phyloP scores from a whole-genome alignment of 306 rosid genomes.

The Hippophae tibetana region DNA sequence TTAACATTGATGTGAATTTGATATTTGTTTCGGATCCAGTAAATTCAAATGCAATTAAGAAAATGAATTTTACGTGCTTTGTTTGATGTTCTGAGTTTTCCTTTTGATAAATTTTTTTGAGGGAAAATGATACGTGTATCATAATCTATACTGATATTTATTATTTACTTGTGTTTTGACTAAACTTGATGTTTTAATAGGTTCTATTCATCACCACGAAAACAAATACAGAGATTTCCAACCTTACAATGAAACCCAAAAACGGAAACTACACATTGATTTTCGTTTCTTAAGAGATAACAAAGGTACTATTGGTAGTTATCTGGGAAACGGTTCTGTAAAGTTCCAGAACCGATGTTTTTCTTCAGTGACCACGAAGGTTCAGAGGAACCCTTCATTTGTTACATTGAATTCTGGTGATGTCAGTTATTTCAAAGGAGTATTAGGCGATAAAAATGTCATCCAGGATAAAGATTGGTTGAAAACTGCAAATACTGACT shows the following conservation, averaged over 20 bases:
- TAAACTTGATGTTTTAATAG: not conserved
- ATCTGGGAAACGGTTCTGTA: slow-evolving; percentile 9
- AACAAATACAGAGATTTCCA: not conserved
- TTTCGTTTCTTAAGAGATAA: slow-evolving; percentile 17
- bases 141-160: not conserved
- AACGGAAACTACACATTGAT: slow-evolving; percentile 10
- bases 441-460: slow-evolving; percentile 69
- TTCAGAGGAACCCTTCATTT: slow-evolving; percentile 47
- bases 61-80: too few species aligned
- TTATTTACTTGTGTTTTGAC: not conserved
- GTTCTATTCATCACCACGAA: not conserved
- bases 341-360: slow-evolving; percentile 27
- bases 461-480: slow-evolving; percentile 76
- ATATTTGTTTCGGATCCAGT: too few species aligned
- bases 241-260: slow-evolving; percentile 3
- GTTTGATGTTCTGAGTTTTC: too few species aligned
- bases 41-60: too few species aligned
- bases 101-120: too few species aligned
- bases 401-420: slow-evolving; percentile 59
- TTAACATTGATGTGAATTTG: not conserved
- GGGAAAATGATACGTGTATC: too few species aligned
- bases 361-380: slow-evolving; percentile 33
- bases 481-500: slow-evolving; percentile 60
- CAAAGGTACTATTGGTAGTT: slow-evolving; percentile 2
- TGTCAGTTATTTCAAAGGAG: slow-evolving; percentile 47